A percentile compares a stretch with the other conserved stretches of the same genome.
Conservation (phyloP, 805 yeast genomes). For the Kodamaea kaohsiungensis region DNA sequence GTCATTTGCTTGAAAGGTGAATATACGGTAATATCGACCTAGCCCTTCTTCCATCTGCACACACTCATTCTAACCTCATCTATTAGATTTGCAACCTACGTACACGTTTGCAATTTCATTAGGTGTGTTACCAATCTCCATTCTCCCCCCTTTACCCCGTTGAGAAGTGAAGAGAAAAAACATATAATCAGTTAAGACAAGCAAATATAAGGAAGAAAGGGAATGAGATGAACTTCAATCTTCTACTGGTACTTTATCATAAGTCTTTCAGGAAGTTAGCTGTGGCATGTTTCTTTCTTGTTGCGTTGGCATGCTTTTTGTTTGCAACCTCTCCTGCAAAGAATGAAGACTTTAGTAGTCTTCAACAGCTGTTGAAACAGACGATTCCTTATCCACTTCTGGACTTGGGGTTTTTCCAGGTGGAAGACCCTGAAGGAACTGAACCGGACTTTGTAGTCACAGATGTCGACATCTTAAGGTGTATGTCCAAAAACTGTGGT, state of each 20-base stretch:
- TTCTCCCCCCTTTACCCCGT: too few species aligned
- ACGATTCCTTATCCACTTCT: slow-evolving; percentile 9
- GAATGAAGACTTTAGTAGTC: not conserved
- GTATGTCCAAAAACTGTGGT: slow-evolving; percentile 10
- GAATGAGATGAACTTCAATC: slow-evolving; percentile 4
- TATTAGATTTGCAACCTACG: too few species aligned
- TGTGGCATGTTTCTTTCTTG: not conserved
- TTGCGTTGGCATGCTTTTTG: not conserved
- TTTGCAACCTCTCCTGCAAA: not conserved
- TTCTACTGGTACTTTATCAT: slow-evolving; percentile 5
- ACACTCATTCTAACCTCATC: too few species aligned
- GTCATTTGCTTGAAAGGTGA: too few species aligned
- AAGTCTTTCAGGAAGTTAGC: slow-evolving; percentile 9
- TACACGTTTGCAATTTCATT: too few species aligned
- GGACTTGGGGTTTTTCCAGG: slow-evolving; percentile 10
- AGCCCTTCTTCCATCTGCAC: too few species aligned
- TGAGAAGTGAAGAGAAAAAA: not conserved
- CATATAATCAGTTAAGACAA: not conserved
- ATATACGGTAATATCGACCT: too few species aligned
- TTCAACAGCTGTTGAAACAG: slow-evolving; percentile 1
- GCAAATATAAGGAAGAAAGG: not conserved
- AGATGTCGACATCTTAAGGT: slow-evolving; percentile 12
- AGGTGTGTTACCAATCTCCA: too few species aligned
- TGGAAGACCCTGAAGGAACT: not conserved
- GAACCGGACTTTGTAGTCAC: slow-evolving; percentile 9